Evolutionary conservation across 2,329 filamentous ascomycete genomes (phyloP), one percentile per base, ranked within the genome.

Genomic region (Fusarium graminum): DNA sequence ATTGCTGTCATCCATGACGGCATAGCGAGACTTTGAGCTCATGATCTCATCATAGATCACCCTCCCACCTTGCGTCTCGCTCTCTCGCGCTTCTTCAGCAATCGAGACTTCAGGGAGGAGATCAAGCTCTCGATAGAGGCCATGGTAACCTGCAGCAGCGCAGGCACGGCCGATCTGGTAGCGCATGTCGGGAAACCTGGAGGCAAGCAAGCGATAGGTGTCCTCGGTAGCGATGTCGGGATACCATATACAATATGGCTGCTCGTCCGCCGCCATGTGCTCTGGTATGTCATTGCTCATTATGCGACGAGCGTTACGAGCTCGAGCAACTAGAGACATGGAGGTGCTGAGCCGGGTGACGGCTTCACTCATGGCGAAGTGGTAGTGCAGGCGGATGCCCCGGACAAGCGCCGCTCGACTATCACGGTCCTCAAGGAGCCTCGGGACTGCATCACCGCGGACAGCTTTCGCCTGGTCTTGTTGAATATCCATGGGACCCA

Each of bases 161-260:
- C 51, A 63, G 9, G 56, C 56, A 14, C 60, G 41, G 9, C 60
- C 60, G 11, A 60, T 36, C 14, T 63, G 44, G 4, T 60, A 60
- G 3, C 22, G n/a, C 51, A 60, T 60, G 4, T 55, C 17, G 10
- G 56, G 60, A 12, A 42, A 55, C 4, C 19, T 46, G 0, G n/a
- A 36, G 22, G 29, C 34, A 4, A 63, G 30, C 1, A 9, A 11
- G 2, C 60, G 60, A 17, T 55, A 63, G 4, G 60, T 60, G 0
- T 60, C 45, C 14, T 63, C 50, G 5, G 16, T 36, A 0, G 60
- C 60, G 5, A 63, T 7, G 1, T 51, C 51, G 8, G 60, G 56
- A 29, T 63, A 14, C 56, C 60, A 63, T 2, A 63, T 60, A 22
- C 60, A 63, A 26, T 63, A 63, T 28, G 51, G 60, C 4, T 57